phyloP scores from a whole-genome alignment of 2,329 filamentous ascomycete species.

The Talaromyces sp. region DNA sequence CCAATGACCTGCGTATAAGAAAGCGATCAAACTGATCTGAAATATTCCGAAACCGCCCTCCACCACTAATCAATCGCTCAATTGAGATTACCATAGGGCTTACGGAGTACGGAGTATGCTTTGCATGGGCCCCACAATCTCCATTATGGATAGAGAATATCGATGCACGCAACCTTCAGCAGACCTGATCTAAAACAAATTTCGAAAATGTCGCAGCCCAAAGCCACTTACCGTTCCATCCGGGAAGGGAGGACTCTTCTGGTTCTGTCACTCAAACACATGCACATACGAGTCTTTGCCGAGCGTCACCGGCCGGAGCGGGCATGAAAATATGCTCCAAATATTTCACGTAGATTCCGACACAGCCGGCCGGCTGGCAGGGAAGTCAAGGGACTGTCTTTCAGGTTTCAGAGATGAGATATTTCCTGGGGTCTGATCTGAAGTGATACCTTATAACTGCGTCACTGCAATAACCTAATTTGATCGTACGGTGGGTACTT shows the following conservation, averaged over 20 bases:
- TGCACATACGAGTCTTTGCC: neutral
- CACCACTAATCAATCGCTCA: neutral
- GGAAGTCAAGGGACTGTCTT: neutral
- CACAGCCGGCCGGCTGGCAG: neutral
- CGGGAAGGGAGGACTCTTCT: neutral
- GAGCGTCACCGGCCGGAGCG: neutral
- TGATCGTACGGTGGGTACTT: neutral
- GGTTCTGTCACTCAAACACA: neutral
- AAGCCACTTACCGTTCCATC: constrained; percentile 6
- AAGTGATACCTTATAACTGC: neutral
- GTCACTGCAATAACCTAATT: neutral
- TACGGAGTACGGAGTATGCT: neutral
- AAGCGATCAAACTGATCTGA: neutral
- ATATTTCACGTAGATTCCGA: neutral
- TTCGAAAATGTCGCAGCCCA: neutral
- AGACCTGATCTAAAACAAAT: constrained; percentile 4
- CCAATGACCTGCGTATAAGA: neutral
- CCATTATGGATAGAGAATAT: neutral
- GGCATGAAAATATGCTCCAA: too few relatives aligned
- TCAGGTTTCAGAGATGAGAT: neutral
- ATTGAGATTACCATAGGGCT: neutral
- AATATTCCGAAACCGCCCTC: neutral
- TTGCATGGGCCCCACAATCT: constrained; percentile 6
- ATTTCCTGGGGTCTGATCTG: neutral
- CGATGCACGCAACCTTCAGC: neutral